Base-by-base conservation (phyloP, 1,284 basidiomycete species). In the Leccinum pseudoinsigne region DNA sequence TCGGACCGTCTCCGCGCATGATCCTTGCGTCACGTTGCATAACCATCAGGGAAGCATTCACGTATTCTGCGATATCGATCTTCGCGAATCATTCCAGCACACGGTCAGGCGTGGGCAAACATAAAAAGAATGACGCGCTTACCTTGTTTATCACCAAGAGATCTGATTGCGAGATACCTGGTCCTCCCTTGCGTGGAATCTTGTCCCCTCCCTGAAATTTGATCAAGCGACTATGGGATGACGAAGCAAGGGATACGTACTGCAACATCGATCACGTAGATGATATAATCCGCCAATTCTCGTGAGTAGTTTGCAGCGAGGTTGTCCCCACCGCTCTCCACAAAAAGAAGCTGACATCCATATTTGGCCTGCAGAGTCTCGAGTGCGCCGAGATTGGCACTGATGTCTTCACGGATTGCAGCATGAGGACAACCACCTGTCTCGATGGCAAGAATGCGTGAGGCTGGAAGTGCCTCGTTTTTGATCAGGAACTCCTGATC, bases 401-500 rank as follows among this genome's bases (percentile, higher is more conserved):
- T 94, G 73, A 99, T 98, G 73, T 99, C 97, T 78, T 99, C 97
- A 62, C 97, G 87, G 69, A 98, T 97, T 4, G 95, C 95, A 2
- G 95, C 95, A 74, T 97, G 95, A 1, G 95, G 95, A 76, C 95
- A 98, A 2, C 95, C 95, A 45, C 95, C 93, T 0, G 97, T 99
- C 80, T 99, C 97, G 69, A 99, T 97, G 0, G 97, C 95, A 23
- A 94, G 86, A 70, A 99, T 98, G 50, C 97, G 90, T 42, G 87
- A 87, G 3, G 89, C 78, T 0, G 92, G 89, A 4, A 99, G 85
- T 0, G 97, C 97, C 61, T 91, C 85, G 79, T 98, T 94, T 68
- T 87, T 89, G 73, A 98, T 97, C 42, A 99, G 81, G 77, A 99
- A 99, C 75, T 99, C 96, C 76, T 97, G 95, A 74, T 99, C 97